Conservation (phyloP, 1,284 basidiomycete genomes). For the Ustilago hordei region DNA sequence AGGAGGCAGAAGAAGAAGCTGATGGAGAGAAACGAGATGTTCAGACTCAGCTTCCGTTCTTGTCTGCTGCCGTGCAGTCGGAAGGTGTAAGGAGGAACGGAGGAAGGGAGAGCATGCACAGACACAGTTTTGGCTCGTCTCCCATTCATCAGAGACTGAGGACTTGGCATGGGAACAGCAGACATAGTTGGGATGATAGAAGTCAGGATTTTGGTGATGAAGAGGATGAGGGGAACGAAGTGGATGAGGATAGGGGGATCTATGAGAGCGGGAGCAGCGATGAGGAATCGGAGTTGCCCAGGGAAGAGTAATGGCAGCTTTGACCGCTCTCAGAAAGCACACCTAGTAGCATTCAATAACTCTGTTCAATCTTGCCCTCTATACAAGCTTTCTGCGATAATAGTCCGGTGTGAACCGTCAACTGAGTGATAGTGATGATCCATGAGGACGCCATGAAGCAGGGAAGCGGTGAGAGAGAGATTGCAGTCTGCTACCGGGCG, state of each 20-base stretch:
- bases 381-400: neutral
- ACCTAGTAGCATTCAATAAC: neutral
- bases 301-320: neutral
- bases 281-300: constrained; percentile 20
- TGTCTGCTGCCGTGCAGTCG: constrained; percentile 22
- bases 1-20: constrained; percentile 5
- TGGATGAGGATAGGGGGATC: constrained; percentile 19
- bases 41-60: constrained; percentile 23
- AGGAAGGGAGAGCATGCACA: constrained; percentile 5
- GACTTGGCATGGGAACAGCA: constrained; percentile 25
- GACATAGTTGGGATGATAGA: constrained; percentile 60
- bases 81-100: constrained; percentile 6
- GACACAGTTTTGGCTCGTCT: constrained; percentile 31
- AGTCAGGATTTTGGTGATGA: constrained; percentile 69
- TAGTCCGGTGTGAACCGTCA: neutral
- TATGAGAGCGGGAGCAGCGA: constrained; percentile 35
- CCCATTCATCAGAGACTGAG: constrained; percentile 31
- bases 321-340: neutral
- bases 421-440: neutral
- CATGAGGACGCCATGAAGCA: neutral
- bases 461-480: neutral
- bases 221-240: constrained; percentile 66
- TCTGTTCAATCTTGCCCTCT: neutral
- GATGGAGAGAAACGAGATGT: constrained; percentile 1
- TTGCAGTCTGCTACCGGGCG: neutral